Conservation (phyloP, 2,329 filamentous ascomycete genomes). For the Xylaria sp. region DNA sequence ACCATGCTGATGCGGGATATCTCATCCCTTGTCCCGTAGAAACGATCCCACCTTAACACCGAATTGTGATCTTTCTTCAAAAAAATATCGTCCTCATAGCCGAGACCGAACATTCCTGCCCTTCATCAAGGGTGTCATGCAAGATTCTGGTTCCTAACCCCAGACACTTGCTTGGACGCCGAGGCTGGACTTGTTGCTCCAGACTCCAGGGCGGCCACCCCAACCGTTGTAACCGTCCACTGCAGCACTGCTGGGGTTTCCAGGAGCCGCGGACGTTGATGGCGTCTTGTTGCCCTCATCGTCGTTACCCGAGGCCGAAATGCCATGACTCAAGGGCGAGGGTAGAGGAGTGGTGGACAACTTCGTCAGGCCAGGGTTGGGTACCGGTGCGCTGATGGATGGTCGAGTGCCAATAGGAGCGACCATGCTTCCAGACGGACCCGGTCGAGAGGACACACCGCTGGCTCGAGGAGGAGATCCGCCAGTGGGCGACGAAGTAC, state of each 20-base stretch:
- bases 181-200: conserved; percentile 76
- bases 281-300: conserved; percentile 41
- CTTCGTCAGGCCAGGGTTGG: conserved; percentile 63
- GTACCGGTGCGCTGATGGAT: conserved; percentile 47
- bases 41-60: conserved; percentile 34
- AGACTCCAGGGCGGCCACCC: conserved; percentile 75
- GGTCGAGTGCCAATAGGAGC: conserved; percentile 93
- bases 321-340: conserved; percentile 78
- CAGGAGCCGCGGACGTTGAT: conserved; percentile 44
- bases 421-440: conserved; percentile 58
- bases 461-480: conserved; percentile 67
- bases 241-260: conserved; percentile 49
- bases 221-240: conserved; percentile 57
- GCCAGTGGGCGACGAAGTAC: conserved; percentile 73
- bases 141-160: conserved; percentile 53
- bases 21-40: conserved; percentile 26
- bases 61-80: conserved; percentile 23
- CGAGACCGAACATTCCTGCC: background rate
- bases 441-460: conserved; percentile 53
- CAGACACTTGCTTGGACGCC: conserved; percentile 90
- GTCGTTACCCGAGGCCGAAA: conserved; percentile 47
- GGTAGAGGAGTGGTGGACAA: conserved; percentile 84
- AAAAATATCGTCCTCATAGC: background rate
- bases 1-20: conserved; percentile 36
- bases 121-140: conserved; percentile 9